These are phyloP conservation scores for Prunus fruticosa DNA, from an alignment of 306 rosid species.

Conservation along the genomic window DNA sequence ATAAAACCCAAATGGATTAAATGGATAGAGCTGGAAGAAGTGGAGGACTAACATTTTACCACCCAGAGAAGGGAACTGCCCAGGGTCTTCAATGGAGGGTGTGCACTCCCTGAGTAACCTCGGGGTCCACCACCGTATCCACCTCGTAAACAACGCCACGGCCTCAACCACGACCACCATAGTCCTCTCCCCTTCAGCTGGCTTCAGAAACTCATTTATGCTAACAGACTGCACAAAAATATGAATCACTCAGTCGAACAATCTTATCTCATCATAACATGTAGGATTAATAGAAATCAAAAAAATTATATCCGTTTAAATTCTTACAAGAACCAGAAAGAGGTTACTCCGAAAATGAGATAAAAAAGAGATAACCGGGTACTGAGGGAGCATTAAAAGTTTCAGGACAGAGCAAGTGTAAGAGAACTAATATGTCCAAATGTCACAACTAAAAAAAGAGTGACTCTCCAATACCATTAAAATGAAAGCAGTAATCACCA, in stretches of 20 bases:
- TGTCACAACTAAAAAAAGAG: too few relatives aligned
- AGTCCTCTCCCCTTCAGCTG: constrained; percentile 73
- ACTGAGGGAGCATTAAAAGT: too few relatives aligned
- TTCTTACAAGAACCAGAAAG: too few relatives aligned
- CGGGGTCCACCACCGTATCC: constrained; percentile 50
- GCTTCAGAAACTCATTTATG: constrained; percentile 93
- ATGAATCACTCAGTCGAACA: not conserved
- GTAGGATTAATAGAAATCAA: not conserved
- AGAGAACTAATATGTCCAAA: too few relatives aligned
- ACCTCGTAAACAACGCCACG: constrained; percentile 79
- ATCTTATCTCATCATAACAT: not conserved
- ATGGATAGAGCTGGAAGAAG: constrained; percentile 10
- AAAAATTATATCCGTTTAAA: too few relatives aligned
- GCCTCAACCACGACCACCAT: constrained; percentile 81
- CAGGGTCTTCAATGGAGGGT: constrained; percentile 82
- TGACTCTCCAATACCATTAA: not conserved
- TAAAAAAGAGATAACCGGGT: too few relatives aligned
- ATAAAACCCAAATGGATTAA: constrained; percentile 21
- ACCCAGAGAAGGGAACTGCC: constrained; percentile 83
- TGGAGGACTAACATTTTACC: constrained; percentile 61
- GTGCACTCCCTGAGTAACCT: constrained; percentile 34
- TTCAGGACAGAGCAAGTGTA: too few relatives aligned
- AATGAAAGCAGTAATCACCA: not conserved
- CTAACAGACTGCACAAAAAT: constrained; percentile 59
- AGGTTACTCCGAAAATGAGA: too few relatives aligned